Evolutionary conservation across 805 yeast species (phyloP), one percentile per base, ranked within the genome.

Genomic region (Citeromyces nyonsensis): DNA sequence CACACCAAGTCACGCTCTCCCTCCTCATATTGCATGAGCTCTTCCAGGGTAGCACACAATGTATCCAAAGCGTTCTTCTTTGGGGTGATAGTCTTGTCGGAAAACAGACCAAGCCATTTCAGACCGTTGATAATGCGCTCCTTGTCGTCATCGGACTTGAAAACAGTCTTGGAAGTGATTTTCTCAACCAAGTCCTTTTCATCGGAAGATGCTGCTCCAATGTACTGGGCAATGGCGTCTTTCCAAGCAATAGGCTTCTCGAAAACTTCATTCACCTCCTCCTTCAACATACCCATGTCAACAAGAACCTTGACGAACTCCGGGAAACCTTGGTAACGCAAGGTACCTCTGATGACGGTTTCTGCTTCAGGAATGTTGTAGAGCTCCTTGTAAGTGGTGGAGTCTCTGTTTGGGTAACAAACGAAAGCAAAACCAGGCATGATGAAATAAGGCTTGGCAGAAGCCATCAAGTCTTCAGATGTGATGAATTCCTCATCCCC

Each of bases 311-410:
- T 86, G 56, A 86, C 77, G 56, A 91, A 88, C 63, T 88, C 95
- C 38, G 97, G 95, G 88, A 91, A 91, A 32, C 98, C 98, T 64
- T 85, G 96, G 74, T 69, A 91, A 65, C 98, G 75, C 54, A 91
- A 69, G 41, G 98, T 91, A 52, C 98, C 98, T 66, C 98, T 81
- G 50, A 91, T 71, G 40, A 88, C 84, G 38, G 95, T 84, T 52
- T 91, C 84, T 44, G 97, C 97, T 66, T 91, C 98, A 43, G 98
- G 98, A 40, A 91, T 91, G 50, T 70, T 58, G 61, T 91, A 91
- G 44, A 86, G 73, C 57, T 86, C 93, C 66, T 73, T 81, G 71
- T 83, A 91, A 36, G 79, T 70, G 38, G 96, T 84, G 27, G 96
- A 86, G 61, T 91, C 98, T 67, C 98, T 81, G 75, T 91, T 91